Percentiles rank a stretch among this genome's conserved stretches.
Evolutionary conservation across 2,329 filamentous ascomycete species (phyloP).

Genomic region (Corniculantispora saksenae): DNA sequence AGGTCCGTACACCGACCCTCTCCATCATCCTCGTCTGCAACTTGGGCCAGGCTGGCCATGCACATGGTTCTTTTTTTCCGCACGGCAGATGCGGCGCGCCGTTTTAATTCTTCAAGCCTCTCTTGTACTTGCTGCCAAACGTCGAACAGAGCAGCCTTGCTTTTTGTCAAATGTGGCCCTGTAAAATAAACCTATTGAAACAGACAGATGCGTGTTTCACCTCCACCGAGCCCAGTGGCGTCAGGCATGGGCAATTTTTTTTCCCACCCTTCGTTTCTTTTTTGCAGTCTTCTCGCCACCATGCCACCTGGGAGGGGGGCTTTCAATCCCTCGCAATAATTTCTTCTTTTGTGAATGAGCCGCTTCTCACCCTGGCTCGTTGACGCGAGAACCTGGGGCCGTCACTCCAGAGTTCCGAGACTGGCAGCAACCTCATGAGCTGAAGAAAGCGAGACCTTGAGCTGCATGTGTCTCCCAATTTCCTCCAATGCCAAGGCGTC

Average conservation of each 20-base stretch:
- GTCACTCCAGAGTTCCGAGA: neutral
- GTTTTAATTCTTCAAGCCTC: neutral
- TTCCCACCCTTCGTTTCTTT: neutral
- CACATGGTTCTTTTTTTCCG: neutral
- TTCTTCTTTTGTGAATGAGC: neutral
- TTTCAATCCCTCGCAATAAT: neutral
- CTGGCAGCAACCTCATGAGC: neutral
- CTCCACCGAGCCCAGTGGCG: neutral
- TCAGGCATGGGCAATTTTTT: conserved; percentile 1
- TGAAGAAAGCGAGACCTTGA: neutral
- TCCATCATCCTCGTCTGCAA: neutral
- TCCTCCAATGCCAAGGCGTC: no score
- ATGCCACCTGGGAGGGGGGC: neutral
- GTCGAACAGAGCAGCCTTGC: no score
- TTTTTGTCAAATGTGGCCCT: neutral
- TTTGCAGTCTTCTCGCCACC: neutral
- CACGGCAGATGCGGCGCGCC: neutral
- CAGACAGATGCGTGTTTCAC: conserved; percentile 10
- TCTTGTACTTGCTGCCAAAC: neutral
- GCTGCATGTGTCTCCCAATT: neutral
- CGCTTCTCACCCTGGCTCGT: neutral
- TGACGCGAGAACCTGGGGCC: neutral
- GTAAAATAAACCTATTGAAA: neutral
- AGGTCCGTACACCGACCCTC: neutral
- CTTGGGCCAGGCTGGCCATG: neutral